Percentiles rank a stretch among this genome's conserved stretches.
Conservation (phyloP, 2,329 filamentous ascomycete species). For the Alternaria viburni region DNA sequence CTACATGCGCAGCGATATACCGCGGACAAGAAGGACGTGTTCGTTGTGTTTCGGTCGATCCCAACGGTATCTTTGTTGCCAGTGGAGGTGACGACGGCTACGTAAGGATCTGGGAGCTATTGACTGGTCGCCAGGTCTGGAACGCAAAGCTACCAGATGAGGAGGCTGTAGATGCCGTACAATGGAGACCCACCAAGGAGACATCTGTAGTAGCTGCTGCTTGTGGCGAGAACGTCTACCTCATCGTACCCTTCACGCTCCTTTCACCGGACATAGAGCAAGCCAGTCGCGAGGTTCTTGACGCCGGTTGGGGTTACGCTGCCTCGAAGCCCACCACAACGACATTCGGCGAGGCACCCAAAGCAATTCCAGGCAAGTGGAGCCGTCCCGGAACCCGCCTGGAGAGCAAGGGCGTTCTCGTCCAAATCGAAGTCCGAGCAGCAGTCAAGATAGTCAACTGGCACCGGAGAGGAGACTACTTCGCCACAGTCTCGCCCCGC, state of each 20-base stretch:
- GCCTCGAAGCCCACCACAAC: slow-evolving; percentile 64
- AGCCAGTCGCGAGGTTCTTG: slow-evolving; percentile 75
- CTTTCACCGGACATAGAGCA: slow-evolving; percentile 76
- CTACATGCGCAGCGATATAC: slow-evolving; percentile 85
- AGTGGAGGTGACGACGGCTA: slow-evolving; percentile 95
- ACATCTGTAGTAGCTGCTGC: slow-evolving; percentile 82
- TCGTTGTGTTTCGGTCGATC: slow-evolving; percentile 82
- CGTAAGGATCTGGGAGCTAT: slow-evolving; percentile 86
- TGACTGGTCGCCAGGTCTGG: slow-evolving; percentile 88
- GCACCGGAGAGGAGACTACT: slow-evolving; percentile 94
- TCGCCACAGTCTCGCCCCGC: slow-evolving; percentile 85
- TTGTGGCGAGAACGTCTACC: slow-evolving; percentile 82
- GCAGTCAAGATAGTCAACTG: slow-evolving; percentile 88
- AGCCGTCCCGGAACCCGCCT: slow-evolving; percentile 75
- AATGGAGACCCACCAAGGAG: slow-evolving; percentile 87
- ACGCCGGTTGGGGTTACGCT: slow-evolving; percentile 94
- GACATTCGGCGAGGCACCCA: slow-evolving; percentile 64
- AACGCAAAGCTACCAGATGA: slow-evolving; percentile 76
- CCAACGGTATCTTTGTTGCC: slow-evolving; percentile 82
- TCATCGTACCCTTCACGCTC: slow-evolving; percentile 73
- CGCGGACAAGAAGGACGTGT: slow-evolving; percentile 88
- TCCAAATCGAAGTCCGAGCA: slow-evolving; percentile 80
- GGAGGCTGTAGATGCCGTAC: slow-evolving; percentile 82
- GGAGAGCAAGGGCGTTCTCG: slow-evolving; percentile 77
- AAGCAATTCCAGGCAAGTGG: slow-evolving; percentile 83